Percentiles rank a stretch among this genome's conserved stretches.
Conservation (phyloP, 805 yeast genomes). For the Grigorovia humatica region DNA sequence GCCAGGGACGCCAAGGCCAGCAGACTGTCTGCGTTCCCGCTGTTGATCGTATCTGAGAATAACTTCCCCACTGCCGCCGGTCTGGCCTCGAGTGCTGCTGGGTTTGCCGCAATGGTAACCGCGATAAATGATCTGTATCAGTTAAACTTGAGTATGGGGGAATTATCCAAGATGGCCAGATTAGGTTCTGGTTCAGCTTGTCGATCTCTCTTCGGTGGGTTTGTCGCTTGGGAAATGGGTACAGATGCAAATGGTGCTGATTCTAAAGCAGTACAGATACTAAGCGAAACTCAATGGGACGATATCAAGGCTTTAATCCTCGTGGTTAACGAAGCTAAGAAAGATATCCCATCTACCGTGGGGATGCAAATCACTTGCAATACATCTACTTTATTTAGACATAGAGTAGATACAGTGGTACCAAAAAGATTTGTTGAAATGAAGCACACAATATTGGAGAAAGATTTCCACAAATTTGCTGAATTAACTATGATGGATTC, state of each 20-base stretch:
- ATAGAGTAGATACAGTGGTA: slow-evolving; percentile 72
- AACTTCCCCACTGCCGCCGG: slow-evolving; percentile 99
- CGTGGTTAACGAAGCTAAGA: slow-evolving; percentile 87
- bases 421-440: slow-evolving; percentile 77
- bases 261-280: slow-evolving; percentile 88
- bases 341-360: slow-evolving; percentile 87
- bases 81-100: slow-evolving; percentile 95
- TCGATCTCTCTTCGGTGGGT: slow-evolving; percentile 93
- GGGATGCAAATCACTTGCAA: slow-evolving; percentile 95
- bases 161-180: slow-evolving; percentile 86
- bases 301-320: slow-evolving; percentile 82
- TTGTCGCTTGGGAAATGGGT: slow-evolving; percentile 99
- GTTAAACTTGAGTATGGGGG: slow-evolving; percentile 77
- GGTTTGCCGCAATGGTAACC: slow-evolving; percentile 88
- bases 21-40: slow-evolving; percentile 48
- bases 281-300: slow-evolving; percentile 83
- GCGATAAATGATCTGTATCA: slow-evolving; percentile 80
- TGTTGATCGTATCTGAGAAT: slow-evolving; percentile 84
- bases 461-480: slow-evolving; percentile 73
- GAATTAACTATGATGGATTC: slow-evolving; percentile 93
- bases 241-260: slow-evolving; percentile 63
- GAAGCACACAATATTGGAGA: slow-evolving; percentile 64
- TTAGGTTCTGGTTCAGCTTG: slow-evolving; percentile 99
- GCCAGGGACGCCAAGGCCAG: slow-evolving; percentile 41
- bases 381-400: slow-evolving; percentile 76